These are phyloP conservation scores for Acarospora socialis DNA, from an alignment of 2,329 filamentous ascomycete genomes.

Conservation along the genomic window DNA sequence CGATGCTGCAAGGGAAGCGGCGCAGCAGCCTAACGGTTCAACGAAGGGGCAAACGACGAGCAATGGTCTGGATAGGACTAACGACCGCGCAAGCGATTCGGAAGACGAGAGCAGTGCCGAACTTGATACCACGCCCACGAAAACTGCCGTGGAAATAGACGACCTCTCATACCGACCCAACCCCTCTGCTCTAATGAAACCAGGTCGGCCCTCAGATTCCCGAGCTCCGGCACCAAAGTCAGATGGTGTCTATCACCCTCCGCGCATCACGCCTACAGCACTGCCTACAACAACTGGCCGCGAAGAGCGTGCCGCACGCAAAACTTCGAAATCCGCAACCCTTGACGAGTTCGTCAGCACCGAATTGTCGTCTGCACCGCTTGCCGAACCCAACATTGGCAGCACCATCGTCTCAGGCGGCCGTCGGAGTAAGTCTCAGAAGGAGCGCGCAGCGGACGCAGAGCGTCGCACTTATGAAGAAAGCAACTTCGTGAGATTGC, in stretches of 20 bases:
- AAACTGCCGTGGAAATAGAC: constrained; percentile 33
- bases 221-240: constrained; percentile 17
- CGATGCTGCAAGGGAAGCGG: constrained; percentile 43
- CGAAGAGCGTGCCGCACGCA: constrained; percentile 46
- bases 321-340: constrained; percentile 60
- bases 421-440: constrained; percentile 60
- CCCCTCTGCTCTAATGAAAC: constrained; percentile 22
- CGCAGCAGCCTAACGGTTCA: constrained; percentile 22
- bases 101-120: constrained; percentile 21
- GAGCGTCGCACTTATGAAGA: constrained; percentile 84
- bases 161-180: constrained; percentile 51
- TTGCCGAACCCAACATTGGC: constrained; percentile 80
- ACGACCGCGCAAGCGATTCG: constrained; percentile 18
- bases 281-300: constrained; percentile 49
- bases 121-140: constrained; percentile 17
- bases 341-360: constrained; percentile 84
- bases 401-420: constrained; percentile 73
- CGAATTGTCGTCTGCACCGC: constrained; percentile 68
- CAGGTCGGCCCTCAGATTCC: constrained; percentile 18
- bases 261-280: constrained; percentile 70
- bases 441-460: constrained; percentile 61
- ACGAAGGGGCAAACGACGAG: no score
- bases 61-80: constrained; percentile 21
- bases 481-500: constrained; percentile 75
- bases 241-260: constrained; percentile 74